phyloP scores from a whole-genome alignment of 2,329 filamentous ascomycete genomes.

The Alternaria novae-zelandiae region DNA sequence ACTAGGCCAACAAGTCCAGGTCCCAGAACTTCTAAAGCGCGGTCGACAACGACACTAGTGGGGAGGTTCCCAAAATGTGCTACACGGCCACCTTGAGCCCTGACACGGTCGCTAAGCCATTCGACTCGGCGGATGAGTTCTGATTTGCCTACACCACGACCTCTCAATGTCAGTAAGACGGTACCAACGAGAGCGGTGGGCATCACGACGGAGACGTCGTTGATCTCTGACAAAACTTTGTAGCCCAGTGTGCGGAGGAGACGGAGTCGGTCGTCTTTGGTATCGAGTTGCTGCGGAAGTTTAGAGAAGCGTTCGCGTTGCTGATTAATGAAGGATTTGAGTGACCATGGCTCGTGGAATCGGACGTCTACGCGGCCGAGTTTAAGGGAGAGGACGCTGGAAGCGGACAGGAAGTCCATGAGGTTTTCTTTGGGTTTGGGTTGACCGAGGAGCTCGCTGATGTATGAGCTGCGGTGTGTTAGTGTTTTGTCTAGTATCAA shows the following conservation, averaged over 20 bases:
- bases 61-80: constrained; percentile 88
- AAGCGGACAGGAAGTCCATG: constrained; percentile 84
- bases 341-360: constrained; percentile 95
- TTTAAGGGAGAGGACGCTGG: constrained; percentile 85
- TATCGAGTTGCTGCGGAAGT: constrained; percentile 42
- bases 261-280: constrained; percentile 64
- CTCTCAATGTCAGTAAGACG: constrained; percentile 86
- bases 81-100: constrained; percentile 86
- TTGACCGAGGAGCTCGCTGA: constrained; percentile 88
- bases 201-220: constrained; percentile 96
- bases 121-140: constrained; percentile 87
- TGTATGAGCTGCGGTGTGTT: constrained; percentile 69
- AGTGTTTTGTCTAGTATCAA: not conserved
- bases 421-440: constrained; percentile 97
- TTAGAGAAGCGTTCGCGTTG: constrained; percentile 68
- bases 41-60: constrained; percentile 81
- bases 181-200: constrained; percentile 95
- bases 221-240: constrained; percentile 91
- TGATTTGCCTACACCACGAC: constrained; percentile 85
- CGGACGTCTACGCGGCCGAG: constrained; percentile 92
- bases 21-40: constrained; percentile 89
- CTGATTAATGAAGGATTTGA: constrained; percentile 79
- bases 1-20: constrained; percentile 84
- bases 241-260: constrained; percentile 88
- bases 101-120: constrained; percentile 84